Base-by-base conservation (phyloP, 2,329 filamentous ascomycete genomes). In the Ophiocordyceps camponoti-floridani region DNA sequence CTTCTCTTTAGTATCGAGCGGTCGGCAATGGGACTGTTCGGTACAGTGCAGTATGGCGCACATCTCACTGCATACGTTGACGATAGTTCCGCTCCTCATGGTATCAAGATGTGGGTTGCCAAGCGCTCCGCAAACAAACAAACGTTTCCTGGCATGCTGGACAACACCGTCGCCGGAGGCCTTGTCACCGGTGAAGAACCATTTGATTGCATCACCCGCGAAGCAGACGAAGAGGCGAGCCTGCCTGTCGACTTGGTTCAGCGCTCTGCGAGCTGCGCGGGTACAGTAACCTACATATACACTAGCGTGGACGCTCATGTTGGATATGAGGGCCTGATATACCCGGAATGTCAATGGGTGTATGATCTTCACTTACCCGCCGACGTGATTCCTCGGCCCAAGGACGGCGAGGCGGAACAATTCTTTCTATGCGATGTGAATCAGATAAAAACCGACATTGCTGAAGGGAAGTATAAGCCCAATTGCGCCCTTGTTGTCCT, bases 321-420 rank as follows among this genome's bases (percentile, higher is more conserved):
- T 11, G 88, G 87, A 10, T 86, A 95, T 63, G 76, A 72, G 10
- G 82, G 80, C 11, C 69, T 93, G 55, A 70, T 94, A 57, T 89
- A 94, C 63, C 91, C 91, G 0, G 91, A 96, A 63, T 80, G 79
- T 54, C 82, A 96, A 63, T 95, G 87, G 67, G 69, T 94, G 41
- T 98, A 91, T 63, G 87, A 98, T 59, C 66, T 96, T 49, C 79
- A 86, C 60, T 66, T 98, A 50, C 73, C 80, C 2, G 62, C 67
- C 5, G 76, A 78, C 47, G 69, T 86, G 4, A 65, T 75, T 33
- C 87, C 83, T 12, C 73, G 72, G 57, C 88, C 89, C 16, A 80
- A 82, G 47, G 91, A 98, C 60, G 79, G 82, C 44, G 91, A 98
- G 65, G 91, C 94, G 4, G 84, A 87, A 55, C 75, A 77, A 48